Base-by-base conservation (phyloP, 768 basidiomycete genomes). In the Leccinum fibrillosum region DNA sequence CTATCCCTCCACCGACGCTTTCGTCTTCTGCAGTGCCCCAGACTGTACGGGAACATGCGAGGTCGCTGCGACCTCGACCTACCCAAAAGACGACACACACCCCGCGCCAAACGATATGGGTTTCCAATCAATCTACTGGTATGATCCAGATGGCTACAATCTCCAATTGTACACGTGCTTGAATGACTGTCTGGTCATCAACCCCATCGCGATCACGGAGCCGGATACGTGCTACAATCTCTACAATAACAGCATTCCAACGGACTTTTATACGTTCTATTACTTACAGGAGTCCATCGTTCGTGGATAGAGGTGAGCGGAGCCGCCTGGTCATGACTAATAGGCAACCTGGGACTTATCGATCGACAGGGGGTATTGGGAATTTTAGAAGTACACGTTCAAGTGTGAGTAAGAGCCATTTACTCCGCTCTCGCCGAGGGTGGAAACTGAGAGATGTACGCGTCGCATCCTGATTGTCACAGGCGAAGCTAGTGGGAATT, bases 11-110 rank as follows among this genome's bases (percentile, higher is more conserved):
- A 12, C 2, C 5, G 55, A 25, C 28, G 55, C 44, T 15, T 47
- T 54, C 52, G 10, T 53, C 52, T 34, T 47, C 8, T 55, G 52
- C 10, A 57, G 44, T 19, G 52, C 52, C 44, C 52, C 42, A 17
- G 56, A 55, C 25, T 57, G 56, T 32, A 35, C 54, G 23, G 45
- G 54, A 23, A 54, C 54, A 6, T 54, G 54, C 17, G 54, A 34
- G 23, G 45, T 23, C 32, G 28, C 32, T 15, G 44, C 23, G 1
- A 13, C 34, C 34, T 52, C 51, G 28, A 32, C 49, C n/a, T 28
- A 19, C 49, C 49, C 49, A 28, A 2, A 13, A 5, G 51, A 35
- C 23, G 51, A 32, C 12, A 50, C 49, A 12, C 49, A 50, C 28
- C 3, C 2, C n/a, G 51, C 51, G 13, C 51, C 51, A 17, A 37